These are phyloP conservation scores for Fusarium chuoi DNA, from an alignment of 2,329 filamentous ascomycete genomes.

Conservation along the genomic window DNA sequence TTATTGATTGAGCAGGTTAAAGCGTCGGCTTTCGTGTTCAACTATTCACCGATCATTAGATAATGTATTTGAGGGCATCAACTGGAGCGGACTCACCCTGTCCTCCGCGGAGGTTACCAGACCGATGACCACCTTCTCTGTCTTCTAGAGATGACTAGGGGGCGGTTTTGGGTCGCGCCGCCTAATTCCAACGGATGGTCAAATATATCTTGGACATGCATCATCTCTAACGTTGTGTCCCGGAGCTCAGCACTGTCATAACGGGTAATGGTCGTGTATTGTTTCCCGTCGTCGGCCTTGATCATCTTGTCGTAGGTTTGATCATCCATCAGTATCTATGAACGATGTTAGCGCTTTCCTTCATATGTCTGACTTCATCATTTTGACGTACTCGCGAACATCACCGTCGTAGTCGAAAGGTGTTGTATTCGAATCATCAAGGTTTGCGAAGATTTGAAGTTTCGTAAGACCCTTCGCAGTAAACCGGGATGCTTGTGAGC, in stretches of 20 bases:
- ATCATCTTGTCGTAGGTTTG: rapidly evolving
- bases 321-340: background rate
- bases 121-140: background rate
- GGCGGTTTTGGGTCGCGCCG: no score
- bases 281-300: background rate
- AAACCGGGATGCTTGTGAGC: background rate
- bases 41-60: no score
- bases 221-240: background rate
- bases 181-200: no score
- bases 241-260: background rate
- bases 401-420: background rate
- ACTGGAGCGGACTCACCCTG: no score
- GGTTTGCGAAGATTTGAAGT: background rate
- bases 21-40: no score
- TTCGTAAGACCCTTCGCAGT: background rate
- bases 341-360: background rate
- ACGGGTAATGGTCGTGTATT: background rate
- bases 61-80: rapidly evolving
- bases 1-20: no score
- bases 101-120: no score
- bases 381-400: background rate
- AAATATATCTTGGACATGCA: background rate
- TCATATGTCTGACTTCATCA: rapidly evolving
- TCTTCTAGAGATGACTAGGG: background rate
- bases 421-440: background rate